A percentile compares a stretch with the other conserved stretches of the same genome.
phyloP scores from a whole-genome alignment of 805 yeast species.

The Starmerella ratchasimensis region DNA sequence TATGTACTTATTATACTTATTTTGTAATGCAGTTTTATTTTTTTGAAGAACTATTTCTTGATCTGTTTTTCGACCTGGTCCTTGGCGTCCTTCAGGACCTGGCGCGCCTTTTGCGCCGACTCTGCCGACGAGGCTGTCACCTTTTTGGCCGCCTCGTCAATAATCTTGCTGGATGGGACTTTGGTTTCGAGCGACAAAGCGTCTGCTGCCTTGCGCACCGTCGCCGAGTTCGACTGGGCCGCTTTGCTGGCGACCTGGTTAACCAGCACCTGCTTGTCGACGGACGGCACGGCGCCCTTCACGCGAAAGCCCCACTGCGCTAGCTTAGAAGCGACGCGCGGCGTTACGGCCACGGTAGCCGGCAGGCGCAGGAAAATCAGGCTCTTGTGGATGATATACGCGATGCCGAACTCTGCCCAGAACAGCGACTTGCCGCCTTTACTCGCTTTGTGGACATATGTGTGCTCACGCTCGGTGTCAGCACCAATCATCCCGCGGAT shows the following conservation, averaged over 20 bases:
- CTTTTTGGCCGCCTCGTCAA: slow-evolving; percentile 3
- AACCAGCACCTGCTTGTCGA: slow-evolving; percentile 16
- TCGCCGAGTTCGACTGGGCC: slow-evolving; percentile 4
- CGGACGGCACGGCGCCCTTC: slow-evolving; percentile 30
- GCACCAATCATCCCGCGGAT: slow-evolving; percentile 51
- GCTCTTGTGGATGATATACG: slow-evolving; percentile 86
- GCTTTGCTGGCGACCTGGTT: slow-evolving; percentile 6
- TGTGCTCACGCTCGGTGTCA: slow-evolving; percentile 29
- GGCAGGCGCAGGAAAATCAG: slow-evolving; percentile 76
- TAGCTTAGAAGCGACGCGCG: slow-evolving; percentile 51
- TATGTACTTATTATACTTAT: too few relatives aligned
- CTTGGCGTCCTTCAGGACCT: background rate
- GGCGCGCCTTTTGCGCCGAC: background rate
- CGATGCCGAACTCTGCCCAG: slow-evolving; percentile 75
- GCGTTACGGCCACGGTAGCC: slow-evolving; percentile 82
- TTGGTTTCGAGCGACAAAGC: background rate
- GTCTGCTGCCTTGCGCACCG: slow-evolving; percentile 9
- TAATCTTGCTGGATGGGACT: background rate
- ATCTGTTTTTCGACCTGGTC: background rate
- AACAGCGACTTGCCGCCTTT: slow-evolving; percentile 31
- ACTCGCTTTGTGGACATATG: slow-evolving; percentile 18
- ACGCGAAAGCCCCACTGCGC: slow-evolving; percentile 70
- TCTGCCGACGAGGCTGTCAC: background rate
- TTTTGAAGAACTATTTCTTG: background rate
- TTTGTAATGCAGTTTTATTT: background rate